phyloP scores from a whole-genome alignment of 2,329 filamentous ascomycete genomes.

The Parastagonospora nodorum region DNA sequence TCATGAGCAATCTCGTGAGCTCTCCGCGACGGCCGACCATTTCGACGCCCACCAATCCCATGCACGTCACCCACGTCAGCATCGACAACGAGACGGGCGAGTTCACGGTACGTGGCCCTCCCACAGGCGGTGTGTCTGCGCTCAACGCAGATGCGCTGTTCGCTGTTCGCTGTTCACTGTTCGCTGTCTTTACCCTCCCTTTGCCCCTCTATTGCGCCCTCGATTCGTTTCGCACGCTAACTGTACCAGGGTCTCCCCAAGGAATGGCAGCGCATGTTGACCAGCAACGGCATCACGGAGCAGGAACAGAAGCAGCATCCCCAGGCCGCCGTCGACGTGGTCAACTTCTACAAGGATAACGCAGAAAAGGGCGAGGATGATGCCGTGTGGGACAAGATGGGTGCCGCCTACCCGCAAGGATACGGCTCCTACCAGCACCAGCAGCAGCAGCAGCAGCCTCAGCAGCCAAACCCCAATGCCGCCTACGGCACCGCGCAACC shows the following conservation, averaged over 20 bases:
- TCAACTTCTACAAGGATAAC: conserved; percentile 96
- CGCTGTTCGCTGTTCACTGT: too few relatives aligned
- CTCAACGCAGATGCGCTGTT: too few relatives aligned
- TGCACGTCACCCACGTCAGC: conserved; percentile 96
- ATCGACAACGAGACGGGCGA: conserved; percentile 96
- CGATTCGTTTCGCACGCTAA: conserved; percentile 18
- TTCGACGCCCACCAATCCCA: conserved; percentile 95
- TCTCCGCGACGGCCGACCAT: conserved; percentile 91
- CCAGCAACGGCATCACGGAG: conserved; percentile 94
- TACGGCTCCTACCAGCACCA: conserved; percentile 40
- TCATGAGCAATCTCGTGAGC: conserved; percentile 48
- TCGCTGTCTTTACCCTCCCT: too few relatives aligned
- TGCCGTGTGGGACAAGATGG: conserved; percentile 94
- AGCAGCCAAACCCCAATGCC: conserved; percentile 38
- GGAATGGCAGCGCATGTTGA: conserved; percentile 95
- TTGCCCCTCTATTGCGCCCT: too few relatives aligned
- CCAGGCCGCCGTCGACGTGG: conserved; percentile 92
- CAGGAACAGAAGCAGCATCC: conserved; percentile 95
- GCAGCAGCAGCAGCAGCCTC: too few relatives aligned
- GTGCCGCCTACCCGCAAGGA: conserved; percentile 72
- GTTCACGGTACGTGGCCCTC: conserved; percentile 72
- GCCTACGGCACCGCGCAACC: conserved; percentile 52
- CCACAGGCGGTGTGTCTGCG: too few relatives aligned
- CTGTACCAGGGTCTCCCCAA: conserved; percentile 79
- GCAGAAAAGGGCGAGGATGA: conserved; percentile 81